Evolutionary conservation across 768 basidiomycete species (phyloP).

Genomic region (Xanthoconium stramineum): DNA sequence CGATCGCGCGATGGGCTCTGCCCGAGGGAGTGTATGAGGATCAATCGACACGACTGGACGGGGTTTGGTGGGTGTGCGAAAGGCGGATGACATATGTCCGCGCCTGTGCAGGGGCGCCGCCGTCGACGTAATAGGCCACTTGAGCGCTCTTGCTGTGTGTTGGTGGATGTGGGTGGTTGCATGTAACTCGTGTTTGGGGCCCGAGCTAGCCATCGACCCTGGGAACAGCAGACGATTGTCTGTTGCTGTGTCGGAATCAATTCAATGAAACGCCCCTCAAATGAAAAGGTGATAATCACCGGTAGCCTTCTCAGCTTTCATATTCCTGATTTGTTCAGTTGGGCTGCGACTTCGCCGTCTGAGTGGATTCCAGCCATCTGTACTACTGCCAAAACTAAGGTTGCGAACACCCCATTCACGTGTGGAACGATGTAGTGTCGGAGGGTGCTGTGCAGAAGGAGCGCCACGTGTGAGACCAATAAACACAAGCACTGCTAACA

Average conservation of each 20-base stretch:
- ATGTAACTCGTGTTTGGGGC: background rate
- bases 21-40: constrained; percentile 26
- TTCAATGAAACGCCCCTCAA: background rate
- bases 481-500: constrained; percentile 81
- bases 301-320: constrained; percentile 12
- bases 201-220: background rate
- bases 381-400: constrained; percentile 55
- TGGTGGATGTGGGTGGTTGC: background rate
- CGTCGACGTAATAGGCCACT: background rate
- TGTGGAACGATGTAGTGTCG: constrained; percentile 26
- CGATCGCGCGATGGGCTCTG: constrained; percentile 17
- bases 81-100: background rate
- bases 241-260: background rate
- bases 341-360: constrained; percentile 32
- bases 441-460: constrained; percentile 33
- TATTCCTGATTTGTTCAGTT: constrained; percentile 10
- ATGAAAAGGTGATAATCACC: constrained; percentile 4
- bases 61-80: constrained; percentile 24
- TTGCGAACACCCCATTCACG: constrained; percentile 57
- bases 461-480: constrained; percentile 79
- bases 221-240: constrained; percentile 1
- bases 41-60: constrained; percentile 11
- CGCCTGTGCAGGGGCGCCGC: constrained; percentile 11
- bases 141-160: background rate
- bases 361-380: constrained; percentile 30